Evolutionary conservation across 176 grass and related monocot species (phyloP).

Genomic region (Phyllostachys edulis): DNA sequence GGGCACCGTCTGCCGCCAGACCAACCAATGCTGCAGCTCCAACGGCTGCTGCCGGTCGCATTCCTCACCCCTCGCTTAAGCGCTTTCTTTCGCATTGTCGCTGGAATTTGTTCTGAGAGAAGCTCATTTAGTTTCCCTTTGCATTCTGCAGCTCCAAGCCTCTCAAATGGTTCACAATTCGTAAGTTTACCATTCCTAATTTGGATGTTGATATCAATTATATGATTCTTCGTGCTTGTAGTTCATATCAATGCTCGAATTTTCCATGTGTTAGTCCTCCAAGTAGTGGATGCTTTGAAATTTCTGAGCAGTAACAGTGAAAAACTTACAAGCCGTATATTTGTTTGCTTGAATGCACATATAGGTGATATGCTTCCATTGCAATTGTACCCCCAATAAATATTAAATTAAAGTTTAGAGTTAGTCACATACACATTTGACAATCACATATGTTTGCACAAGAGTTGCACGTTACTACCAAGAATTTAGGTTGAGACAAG

Average conservation of each 20-base stretch:
- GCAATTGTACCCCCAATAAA: background rate
- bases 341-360: background rate
- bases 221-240: background rate
- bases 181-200: conserved; percentile 42
- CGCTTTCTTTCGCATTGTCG: background rate
- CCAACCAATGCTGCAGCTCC: conserved; percentile 74
- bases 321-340: background rate
- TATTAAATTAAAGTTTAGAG: too few species aligned
- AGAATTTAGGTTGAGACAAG: background rate
- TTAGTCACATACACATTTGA: too few species aligned
- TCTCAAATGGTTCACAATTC: conserved; percentile 77
- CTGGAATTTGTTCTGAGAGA: background rate
- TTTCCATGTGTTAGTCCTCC: background rate
- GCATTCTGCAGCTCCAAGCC: conserved; percentile 61
- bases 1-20: conserved; percentile 65
- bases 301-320: background rate
- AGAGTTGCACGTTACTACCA: background rate
- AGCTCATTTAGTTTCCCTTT: conserved; percentile 31
- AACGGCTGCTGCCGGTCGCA: conserved; percentile 84
- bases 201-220: background rate
- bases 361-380: background rate
- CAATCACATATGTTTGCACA: background rate
- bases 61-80: background rate
- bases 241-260: too few species aligned
- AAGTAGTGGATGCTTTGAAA: background rate